Evolutionary conservation across 2,329 filamentous ascomycete genomes (phyloP), one percentile per base, ranked within the genome.

Genomic region (Ophiostoma australiae): DNA sequence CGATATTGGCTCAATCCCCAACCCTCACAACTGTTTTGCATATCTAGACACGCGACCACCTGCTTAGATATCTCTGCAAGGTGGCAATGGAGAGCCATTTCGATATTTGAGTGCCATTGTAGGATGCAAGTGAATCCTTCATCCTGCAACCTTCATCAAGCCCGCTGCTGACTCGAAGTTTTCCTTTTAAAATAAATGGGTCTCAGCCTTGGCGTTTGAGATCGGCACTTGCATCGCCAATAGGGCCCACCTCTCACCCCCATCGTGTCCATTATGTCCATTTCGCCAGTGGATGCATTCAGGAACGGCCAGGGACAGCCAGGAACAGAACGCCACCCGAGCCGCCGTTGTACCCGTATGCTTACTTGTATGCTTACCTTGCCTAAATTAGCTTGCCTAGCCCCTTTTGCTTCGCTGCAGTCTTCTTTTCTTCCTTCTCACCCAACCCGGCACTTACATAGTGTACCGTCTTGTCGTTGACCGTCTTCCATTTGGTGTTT

Each of bases 41-140:
- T 1, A 27, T 27, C 27, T 10, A 13, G 7, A 27, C 52, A 27
- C 52, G 52, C n/a, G 52, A 27, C 52, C 23, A 11, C 52, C 52
- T 58, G 10, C 52, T 27, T 8, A 13, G 27, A 27, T 58, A 27
- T 1, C 23, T 27, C n/a, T 58, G 11, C 7, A 48, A 17, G 7
- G 44, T 20, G 7, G 20, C n/a, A 8, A 58, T 58, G 11, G 10
- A 31, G 10, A 27, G 10, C 11, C 13, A 4, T 15, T 27, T 58
- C 2, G 52, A 23, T 58, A 27, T 13, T 7, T 4, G n/a, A 4
- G 58, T 33, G 27, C n/a, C 27, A 63, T 27, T 33, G 27, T 11
- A 35, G 58, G 58, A 63, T 63, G 58, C 58, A 13, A 58, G 52
- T 58, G 15, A 63, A 63, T 63, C 58, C 27, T 63, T 20, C 27